Base-by-base conservation (phyloP, 2,329 filamentous ascomycete genomes). In the Clonostachys solani region DNA sequence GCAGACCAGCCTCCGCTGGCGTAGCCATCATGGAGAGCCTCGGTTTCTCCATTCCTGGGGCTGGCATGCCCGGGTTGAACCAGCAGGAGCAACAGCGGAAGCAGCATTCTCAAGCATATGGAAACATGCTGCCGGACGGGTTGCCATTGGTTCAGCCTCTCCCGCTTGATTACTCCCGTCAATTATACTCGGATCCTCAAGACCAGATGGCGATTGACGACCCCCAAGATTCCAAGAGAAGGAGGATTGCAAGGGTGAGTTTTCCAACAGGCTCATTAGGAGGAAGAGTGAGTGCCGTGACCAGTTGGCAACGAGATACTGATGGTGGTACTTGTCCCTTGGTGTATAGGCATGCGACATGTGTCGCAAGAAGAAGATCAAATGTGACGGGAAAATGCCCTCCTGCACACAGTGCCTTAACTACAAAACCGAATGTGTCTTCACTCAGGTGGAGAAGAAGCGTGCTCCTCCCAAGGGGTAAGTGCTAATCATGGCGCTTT, bases 401-500 rank as follows among this genome's bases (percentile, higher is more conserved):
- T 84, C 91, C 50, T 99, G 94, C 69, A 92, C 89, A 8, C 94
- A 97, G 69, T 99, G 92, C 67, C 87, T 87, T 65, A 97, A 96
- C 67, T 96, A 96, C 75, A 96, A 96, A 77, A 96, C 92, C 6
- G 91, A 96, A 59, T 99, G 92, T 66, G 82, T 96, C 57, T 97
- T 97, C 63, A 97, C 94, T 1, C 91, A 96, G 64, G 92, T 97
- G 36, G 94, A 99, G 73, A 99, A 99, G 83, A 99, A 99, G 78
- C 82, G 94, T 49, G 94, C 88, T 66, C 92, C 94, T 46, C 94
- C 92, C 2, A 99, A 97, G 76, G 92, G 94, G 91, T 95, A 78
- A 55, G 80, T 48, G 29, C 46, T 18, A 44, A 35, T 33, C 43
- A 9, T 12, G 33, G 8, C 15, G 38, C 13, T 19, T 35, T 9